phyloP scores from a whole-genome alignment of 202 grass and related monocot species.

The Zizania palustris region DNA sequence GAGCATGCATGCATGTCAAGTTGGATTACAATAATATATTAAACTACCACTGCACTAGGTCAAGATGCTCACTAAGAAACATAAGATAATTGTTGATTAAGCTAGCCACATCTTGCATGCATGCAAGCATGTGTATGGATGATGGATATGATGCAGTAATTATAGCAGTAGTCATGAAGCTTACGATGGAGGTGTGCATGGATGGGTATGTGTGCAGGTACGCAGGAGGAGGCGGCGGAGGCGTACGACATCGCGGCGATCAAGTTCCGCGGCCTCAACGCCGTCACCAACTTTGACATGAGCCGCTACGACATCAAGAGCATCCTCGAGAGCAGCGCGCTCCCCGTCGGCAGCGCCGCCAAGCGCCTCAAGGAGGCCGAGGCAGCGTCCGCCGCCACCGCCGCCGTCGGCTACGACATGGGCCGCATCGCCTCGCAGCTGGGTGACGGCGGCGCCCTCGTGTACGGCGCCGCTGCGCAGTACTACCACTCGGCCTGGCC shows the following conservation, averaged over 20 bases:
- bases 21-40: constrained; percentile 19
- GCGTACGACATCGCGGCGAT: constrained; percentile 98
- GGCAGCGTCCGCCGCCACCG: constrained; percentile 7
- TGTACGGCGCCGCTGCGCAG: constrained; percentile 17
- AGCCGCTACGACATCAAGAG: constrained; percentile 92
- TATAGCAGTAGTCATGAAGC: too few species aligned
- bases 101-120: constrained; percentile 5
- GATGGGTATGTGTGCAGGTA: constrained; percentile 39
- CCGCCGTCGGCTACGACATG: constrained; percentile 43
- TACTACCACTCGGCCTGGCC: constrained; percentile 54
- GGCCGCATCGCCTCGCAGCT: constrained; percentile 41
- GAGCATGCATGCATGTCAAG: constrained; percentile 43
- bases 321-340: constrained; percentile 85
- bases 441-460: constrained; percentile 19
- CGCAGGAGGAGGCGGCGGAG: constrained; percentile 96
- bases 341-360: constrained; percentile 79
- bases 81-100: not conserved
- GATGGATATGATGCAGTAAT: too few species aligned
- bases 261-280: constrained; percentile 92
- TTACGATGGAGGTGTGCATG: not conserved
- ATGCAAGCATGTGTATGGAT: not conserved
- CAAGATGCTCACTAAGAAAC: constrained; percentile 56
- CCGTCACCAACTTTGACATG: constrained; percentile 99
- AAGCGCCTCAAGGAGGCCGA: constrained; percentile 94
- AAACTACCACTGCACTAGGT: constrained; percentile 57